Base-by-base conservation (phyloP, 495 filamentous ascomycete genomes). In the Lasiosphaeria ovina region DNA sequence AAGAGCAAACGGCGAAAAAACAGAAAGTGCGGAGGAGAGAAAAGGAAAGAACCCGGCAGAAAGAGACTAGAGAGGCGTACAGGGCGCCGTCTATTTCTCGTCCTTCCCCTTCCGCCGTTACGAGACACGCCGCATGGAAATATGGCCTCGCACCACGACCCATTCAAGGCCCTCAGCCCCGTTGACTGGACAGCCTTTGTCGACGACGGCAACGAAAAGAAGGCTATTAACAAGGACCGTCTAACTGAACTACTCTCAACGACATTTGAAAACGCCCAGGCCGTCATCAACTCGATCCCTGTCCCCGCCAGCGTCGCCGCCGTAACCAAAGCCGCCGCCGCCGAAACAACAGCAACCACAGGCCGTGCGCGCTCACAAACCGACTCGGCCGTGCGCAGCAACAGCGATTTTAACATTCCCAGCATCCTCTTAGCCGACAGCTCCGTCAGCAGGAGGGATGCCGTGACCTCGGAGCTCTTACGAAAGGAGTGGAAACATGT, bases 401-500 rank as follows among this genome's bases (percentile, higher is more conserved):
- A 12, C 56, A 9, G 40, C 55, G 24, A 24, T 24, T 24, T 24
- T 24, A 24, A 24, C 24, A 24, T 24, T 24, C 24, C 24, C 24
- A 24, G 24, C 24, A 24, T 24, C 24, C 24, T 24, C 24, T 24
- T 24, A 24, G 7, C 12, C 56, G 9, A 44, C 70, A 80, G 32
- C 51, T 6, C 36, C 33, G 14, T 35, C 31, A 38, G 34, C 8
- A 54, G n/a, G 24, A 12, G 36, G 17, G 56, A 55, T 17, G 52
- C 70, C 17, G 66, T 72, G 3, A 54, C 49, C 3, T 58, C 68
- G 8, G 47, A 51, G 7, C 58, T 71, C n/a, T 69, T 96, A 8
- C 87, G 86, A 54, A 87, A 89, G 56, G 82, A 90, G 78, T 98
- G 93, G 93, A 96, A 94, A 66, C 88, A 90, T 9, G 73, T 91